Evolutionary conservation across 495 filamentous ascomycete species (phyloP).

Genomic region (Xylaria venustula): DNA sequence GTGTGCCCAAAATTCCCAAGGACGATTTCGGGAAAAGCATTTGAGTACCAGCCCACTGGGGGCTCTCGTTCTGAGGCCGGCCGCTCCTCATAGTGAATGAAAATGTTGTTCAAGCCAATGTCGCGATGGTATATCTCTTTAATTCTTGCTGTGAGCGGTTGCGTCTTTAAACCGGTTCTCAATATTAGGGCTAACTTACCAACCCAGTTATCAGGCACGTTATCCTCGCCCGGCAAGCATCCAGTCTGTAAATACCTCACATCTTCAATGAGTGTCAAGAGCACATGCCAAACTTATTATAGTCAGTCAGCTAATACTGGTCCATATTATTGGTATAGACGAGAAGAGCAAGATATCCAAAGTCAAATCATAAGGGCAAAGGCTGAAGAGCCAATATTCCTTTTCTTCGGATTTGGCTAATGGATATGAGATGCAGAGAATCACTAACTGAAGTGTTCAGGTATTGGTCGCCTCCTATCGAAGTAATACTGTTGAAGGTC

Average conservation of each 20-base stretch:
- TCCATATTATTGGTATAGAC: too few species aligned
- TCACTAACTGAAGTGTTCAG: slow-evolving; percentile 7
- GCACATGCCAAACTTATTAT: slow-evolving; percentile 1
- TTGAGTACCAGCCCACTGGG: background rate
- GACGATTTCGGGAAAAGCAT: slow-evolving; percentile 11
- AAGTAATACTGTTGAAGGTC: background rate
- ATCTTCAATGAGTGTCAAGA: slow-evolving; percentile 2
- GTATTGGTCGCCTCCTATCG: background rate
- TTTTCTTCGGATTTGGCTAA: background rate
- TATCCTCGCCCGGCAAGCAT: background rate
- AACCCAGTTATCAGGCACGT: background rate
- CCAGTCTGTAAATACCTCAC: slow-evolving; percentile 3
- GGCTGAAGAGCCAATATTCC: too few species aligned
- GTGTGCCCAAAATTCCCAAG: background rate
- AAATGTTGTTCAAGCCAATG: background rate
- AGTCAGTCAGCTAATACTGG: background rate
- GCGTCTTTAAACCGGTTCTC: background rate
- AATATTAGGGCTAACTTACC: background rate
- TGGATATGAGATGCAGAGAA: background rate
- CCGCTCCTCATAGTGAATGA: slow-evolving; percentile 3
- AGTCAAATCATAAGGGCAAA: too few species aligned
- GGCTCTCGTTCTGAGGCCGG: background rate
- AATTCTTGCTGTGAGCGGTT: background rate
- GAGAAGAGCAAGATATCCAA: too few species aligned
- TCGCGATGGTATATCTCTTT: slow-evolving; percentile 1